Conservation (phyloP, 2,329 filamentous ascomycete species). For the Phyllosticta capitalensis region DNA sequence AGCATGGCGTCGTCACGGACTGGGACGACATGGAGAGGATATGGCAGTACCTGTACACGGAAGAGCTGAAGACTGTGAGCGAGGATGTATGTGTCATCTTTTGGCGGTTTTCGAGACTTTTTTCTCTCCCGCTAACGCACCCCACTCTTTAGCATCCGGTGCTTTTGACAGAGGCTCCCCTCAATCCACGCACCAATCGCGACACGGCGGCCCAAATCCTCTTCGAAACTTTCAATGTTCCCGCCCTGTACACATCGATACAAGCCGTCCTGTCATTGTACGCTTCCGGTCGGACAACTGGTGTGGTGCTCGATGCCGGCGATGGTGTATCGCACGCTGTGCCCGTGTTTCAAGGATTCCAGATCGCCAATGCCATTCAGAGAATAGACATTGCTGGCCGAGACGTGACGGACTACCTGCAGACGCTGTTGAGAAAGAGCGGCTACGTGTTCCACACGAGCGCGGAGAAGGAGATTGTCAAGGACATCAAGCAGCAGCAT, state of each 20-base stretch:
- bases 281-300: conserved; percentile 89
- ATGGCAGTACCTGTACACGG: conserved; percentile 95
- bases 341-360: conserved; percentile 95
- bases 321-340: conserved; percentile 97
- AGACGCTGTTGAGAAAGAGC: conserved; percentile 80
- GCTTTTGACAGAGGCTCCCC: conserved; percentile 85
- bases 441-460: conserved; percentile 95
- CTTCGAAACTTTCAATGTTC: conserved; percentile 98
- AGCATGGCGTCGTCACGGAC: conserved; percentile 97
- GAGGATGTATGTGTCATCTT: conserved; percentile 61
- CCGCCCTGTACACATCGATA: conserved; percentile 90
- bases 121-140: neutral
- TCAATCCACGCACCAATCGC: conserved; percentile 92
- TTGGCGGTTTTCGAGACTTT: neutral
- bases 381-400: conserved; percentile 92
- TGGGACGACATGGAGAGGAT: conserved; percentile 99
- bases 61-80: conserved; percentile 90
- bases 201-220: conserved; percentile 95
- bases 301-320: conserved; percentile 88
- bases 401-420: conserved; percentile 92
- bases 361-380: conserved; percentile 89
- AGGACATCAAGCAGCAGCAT: conserved; percentile 90
- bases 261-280: conserved; percentile 95
- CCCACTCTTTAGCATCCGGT: conserved; percentile 64
- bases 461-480: conserved; percentile 97